These are phyloP conservation scores for Macroventuria anomochaeta DNA, from an alignment of 2,329 filamentous ascomycete species.

Conservation along the genomic window DNA sequence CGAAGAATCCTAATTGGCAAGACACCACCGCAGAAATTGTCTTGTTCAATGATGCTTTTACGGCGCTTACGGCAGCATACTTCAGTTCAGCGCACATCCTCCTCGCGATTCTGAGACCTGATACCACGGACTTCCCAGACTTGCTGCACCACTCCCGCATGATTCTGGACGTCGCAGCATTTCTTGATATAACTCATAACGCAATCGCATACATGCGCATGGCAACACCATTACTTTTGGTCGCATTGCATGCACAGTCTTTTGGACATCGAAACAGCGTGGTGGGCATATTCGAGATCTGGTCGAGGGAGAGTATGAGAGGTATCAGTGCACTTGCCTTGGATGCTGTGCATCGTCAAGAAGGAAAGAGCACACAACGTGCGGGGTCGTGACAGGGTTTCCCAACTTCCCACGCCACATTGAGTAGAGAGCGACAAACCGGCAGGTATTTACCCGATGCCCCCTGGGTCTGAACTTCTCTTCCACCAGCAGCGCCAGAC, in stretches of 20 bases:
- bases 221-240: constrained; percentile 37
- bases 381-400: not conserved
- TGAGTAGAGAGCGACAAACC: not conserved
- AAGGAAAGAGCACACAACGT: not conserved
- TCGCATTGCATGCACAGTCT: constrained; percentile 32
- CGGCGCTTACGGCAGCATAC: constrained; percentile 1
- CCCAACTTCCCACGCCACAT: not conserved
- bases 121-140: too few species aligned
- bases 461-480: not conserved
- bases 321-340: constrained; percentile 39
- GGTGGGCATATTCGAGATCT: constrained; percentile 27
- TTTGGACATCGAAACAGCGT: constrained; percentile 23
- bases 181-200: constrained; percentile 26
- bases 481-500: not conserved
- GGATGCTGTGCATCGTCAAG: constrained; percentile 7
- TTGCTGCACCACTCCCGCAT: not conserved
- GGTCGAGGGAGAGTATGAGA: constrained; percentile 32
- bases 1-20: not conserved
- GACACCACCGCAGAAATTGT: not conserved
- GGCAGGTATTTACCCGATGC: not conserved
- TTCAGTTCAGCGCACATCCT: constrained; percentile 3
- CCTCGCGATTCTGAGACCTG: not conserved
- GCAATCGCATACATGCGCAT: constrained; percentile 43
- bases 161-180: constrained; percentile 32
- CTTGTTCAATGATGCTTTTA: not conserved